Evolutionary conservation across 805 yeast species (phyloP).

Genomic region (Citeromyces nyonsensis): DNA sequence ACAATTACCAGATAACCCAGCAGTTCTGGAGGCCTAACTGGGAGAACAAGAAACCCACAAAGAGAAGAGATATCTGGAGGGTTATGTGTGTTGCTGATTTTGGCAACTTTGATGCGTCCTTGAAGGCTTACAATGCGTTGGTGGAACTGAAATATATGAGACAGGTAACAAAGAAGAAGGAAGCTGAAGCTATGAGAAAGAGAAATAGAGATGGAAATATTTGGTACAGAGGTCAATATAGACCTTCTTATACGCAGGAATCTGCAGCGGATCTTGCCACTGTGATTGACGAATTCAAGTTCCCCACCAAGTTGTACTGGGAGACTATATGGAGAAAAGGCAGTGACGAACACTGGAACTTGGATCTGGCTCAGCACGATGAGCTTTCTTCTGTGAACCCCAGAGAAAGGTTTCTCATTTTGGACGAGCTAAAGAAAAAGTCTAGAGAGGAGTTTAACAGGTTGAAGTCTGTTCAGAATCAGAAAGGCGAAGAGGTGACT

Average conservation of each 20-base stretch:
- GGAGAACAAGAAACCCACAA: slow-evolving; percentile 70
- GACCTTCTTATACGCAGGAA: slow-evolving; percentile 86
- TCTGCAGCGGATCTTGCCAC: slow-evolving; percentile 73
- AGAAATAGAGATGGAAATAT: slow-evolving; percentile 64
- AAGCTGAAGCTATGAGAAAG: slow-evolving; percentile 54
- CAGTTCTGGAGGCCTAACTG: slow-evolving; percentile 79
- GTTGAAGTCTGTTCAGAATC: not conserved
- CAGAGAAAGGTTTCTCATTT: slow-evolving; percentile 50
- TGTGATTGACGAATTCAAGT: slow-evolving; percentile 48
- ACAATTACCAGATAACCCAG: slow-evolving; percentile 38
- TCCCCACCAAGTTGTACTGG: slow-evolving; percentile 50
- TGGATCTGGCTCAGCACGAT: slow-evolving; percentile 42
- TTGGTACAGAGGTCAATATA: slow-evolving; percentile 78
- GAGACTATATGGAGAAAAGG: slow-evolving; percentile 84
- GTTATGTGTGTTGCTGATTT: slow-evolving; percentile 75
- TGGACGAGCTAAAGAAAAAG: slow-evolving; percentile 38
- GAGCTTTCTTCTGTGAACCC: slow-evolving; percentile 37
- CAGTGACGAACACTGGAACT: slow-evolving; percentile 57
- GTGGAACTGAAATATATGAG: slow-evolving; percentile 63
- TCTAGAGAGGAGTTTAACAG: slow-evolving; percentile 9
- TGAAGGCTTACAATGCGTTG: slow-evolving; percentile 58
- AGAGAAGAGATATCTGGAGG: slow-evolving; percentile 82
- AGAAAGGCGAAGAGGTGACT: too few relatives aligned
- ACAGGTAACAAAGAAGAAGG: slow-evolving; percentile 40
- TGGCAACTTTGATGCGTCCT: slow-evolving; percentile 42